Evolutionary conservation across 208 protist species (phyloP), one percentile per base, ranked within the genome.

Genomic region (Blechomonas ayalai): DNA sequence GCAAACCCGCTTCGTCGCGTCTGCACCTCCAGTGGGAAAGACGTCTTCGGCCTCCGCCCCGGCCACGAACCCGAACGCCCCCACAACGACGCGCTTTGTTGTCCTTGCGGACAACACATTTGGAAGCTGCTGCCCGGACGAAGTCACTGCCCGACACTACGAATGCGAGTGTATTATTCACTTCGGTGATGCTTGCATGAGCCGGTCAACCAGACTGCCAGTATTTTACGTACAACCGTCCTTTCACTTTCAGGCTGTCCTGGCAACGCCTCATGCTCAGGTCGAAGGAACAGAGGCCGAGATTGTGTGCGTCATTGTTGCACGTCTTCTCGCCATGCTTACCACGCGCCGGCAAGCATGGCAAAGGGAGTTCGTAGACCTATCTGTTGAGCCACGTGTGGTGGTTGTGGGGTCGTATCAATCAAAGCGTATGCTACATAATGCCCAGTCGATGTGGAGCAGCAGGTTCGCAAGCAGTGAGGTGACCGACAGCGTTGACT

Each of bases 71-170:
- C 73, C 39, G 27, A 73, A 54, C 20, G 55, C n/a, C 37, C 76
- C 61, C 24, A 56, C 54, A 6, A 41, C 13, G 8, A 25, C 18
- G 1, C 82, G 74, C 8, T 56, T 92, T 34, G 87, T 86, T 52
- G 67, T 92, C 8, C 43, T 96, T 4, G 86, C 80, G 5, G 90
- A 96, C 68, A 95, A 81, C 52, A 91, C 87, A 0, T 96, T 94
- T 52, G 87, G 76, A 27, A 83, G 78, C 41, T 96, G 90, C 64
- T 96, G 90, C 63, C 76, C 83, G 0, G 90, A 96, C 47, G 84
- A 90, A 52, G 82, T 96, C 35, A 92, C 84, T 0, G 82, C 90
- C 7, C 75, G 88, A 53, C 90, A 96, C 52, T 83, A 88, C 61
- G 26, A 41, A 15, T 61, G 63, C 9, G 78, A 96, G 20, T 85